These are phyloP conservation scores for Penstemon eatonii DNA, from an alignment of 257 asterid species.

Conservation along the genomic window DNA sequence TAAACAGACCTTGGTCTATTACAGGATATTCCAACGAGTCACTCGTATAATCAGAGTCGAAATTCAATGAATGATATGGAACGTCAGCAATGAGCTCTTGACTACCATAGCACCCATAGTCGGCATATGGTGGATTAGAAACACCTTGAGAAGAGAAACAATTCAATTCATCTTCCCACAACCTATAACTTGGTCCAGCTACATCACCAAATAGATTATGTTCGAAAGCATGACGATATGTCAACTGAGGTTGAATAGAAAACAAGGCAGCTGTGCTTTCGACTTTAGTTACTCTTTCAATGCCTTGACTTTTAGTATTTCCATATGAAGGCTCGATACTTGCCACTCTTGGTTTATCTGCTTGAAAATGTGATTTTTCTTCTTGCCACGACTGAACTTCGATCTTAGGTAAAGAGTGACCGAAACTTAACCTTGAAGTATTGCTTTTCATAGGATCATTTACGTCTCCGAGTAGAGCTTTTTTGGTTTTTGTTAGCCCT, in stretches of 20 bases:
- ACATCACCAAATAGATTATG: slow-evolving; percentile 37
- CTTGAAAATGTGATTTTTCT: slow-evolving; percentile 31
- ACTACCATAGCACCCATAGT: slow-evolving; percentile 29
- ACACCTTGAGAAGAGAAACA: slow-evolving; percentile 41
- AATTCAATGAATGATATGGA: slow-evolving; percentile 42
- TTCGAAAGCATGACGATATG: slow-evolving; percentile 29
- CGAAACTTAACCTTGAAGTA: slow-evolving; percentile 31
- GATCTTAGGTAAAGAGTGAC: slow-evolving; percentile 37
- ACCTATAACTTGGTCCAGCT: slow-evolving; percentile 36
- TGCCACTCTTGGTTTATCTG: slow-evolving; percentile 24
- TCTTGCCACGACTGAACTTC: slow-evolving; percentile 49
- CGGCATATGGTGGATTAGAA: slow-evolving; percentile 32
- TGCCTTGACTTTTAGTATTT: slow-evolving; percentile 27
- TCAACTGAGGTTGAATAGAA: slow-evolving; percentile 37
- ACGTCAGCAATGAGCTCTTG: slow-evolving; percentile 46
- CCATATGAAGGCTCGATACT: slow-evolving; percentile 27
- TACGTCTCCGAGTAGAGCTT: slow-evolving; percentile 28
- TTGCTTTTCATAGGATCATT: slow-evolving; percentile 41
- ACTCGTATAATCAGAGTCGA: slow-evolving; percentile 45
- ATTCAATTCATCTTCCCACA: slow-evolving; percentile 48
- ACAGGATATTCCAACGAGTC: slow-evolving; percentile 64
- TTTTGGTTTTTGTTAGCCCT: slow-evolving; percentile 36
- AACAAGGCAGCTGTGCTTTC: slow-evolving; percentile 38
- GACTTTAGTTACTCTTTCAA: slow-evolving; percentile 32
- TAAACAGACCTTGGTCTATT: slow-evolving; percentile 69